Percentiles rank a stretch among this genome's conserved stretches.
Evolutionary conservation across 176 grass and related monocot species (phyloP).

Genomic region (Pharus latifolius): DNA sequence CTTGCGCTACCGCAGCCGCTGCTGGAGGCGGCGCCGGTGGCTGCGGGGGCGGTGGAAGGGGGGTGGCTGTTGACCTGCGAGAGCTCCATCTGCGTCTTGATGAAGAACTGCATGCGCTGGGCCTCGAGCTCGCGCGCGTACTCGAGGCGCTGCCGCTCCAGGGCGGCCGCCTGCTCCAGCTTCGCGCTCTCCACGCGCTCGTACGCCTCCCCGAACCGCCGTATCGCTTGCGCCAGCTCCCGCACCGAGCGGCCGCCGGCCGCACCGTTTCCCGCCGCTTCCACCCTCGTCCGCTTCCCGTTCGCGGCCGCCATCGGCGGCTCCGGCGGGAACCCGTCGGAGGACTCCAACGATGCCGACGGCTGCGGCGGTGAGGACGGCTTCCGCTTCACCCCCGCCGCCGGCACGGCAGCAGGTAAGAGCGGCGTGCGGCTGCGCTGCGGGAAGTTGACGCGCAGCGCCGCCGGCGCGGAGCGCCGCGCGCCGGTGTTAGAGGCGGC

Average conservation of each 20-base stretch:
- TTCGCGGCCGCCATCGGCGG: slow-evolving; percentile 18
- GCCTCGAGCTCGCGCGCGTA: slow-evolving; percentile 51
- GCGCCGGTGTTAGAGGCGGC: slow-evolving; percentile 7
- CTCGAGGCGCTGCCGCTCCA: slow-evolving; percentile 73
- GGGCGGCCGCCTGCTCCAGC: slow-evolving; percentile 63
- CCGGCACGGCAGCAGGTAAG: neutral
- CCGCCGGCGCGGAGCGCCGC: slow-evolving; percentile 10
- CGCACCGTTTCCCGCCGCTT: slow-evolving; percentile 11
- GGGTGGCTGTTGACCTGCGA: slow-evolving; percentile 29
- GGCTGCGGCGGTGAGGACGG: slow-evolving; percentile 29
- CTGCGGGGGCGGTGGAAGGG: neutral
- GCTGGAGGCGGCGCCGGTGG: neutral
- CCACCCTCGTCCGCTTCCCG: slow-evolving; percentile 36
- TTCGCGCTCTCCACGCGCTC: slow-evolving; percentile 69
- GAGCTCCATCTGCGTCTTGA: slow-evolving; percentile 84
- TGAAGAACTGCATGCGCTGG: slow-evolving; percentile 77
- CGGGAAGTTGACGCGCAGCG: slow-evolving; percentile 48
- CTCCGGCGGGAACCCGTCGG: slow-evolving; percentile 85
- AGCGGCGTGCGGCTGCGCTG: slow-evolving; percentile 54
- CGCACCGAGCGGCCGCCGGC: slow-evolving; percentile 29
- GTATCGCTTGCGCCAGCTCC: slow-evolving; percentile 49
- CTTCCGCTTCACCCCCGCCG: slow-evolving; percentile 23
- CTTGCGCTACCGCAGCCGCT: slow-evolving; percentile 24
- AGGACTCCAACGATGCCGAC: slow-evolving; percentile 51
- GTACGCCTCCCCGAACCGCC: slow-evolving; percentile 59